Base-by-base conservation (phyloP, 805 yeast genomes). In the Lipomyces lipofer region DNA sequence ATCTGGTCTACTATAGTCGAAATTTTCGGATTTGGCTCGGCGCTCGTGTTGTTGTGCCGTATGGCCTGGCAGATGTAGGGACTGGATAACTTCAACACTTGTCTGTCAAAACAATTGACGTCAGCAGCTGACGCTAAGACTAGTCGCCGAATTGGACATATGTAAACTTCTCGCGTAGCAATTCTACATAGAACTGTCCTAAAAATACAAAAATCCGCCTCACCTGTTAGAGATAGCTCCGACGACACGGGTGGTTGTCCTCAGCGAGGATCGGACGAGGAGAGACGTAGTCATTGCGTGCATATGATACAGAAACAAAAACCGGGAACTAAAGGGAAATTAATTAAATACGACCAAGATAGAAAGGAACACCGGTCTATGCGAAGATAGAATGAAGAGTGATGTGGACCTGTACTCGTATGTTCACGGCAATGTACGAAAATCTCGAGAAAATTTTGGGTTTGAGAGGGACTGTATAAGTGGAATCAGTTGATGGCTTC, bases 1-100 rank as follows among this genome's bases (percentile, higher is more conserved):
- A 94, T 94, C 67, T 88, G 87, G 68, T 88, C 94, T 51, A 94
- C 99, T 65, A 94, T 91, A 51, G 82, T 73, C 43, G 85, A 66
- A 72, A 94, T 90, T 73, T 92, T 91, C 63, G 97, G 94, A 72
- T 87, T 94, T 38, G 71, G 68, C 32, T 74, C 66, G 38, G 66
- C 60, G 15, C 59, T 66, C 22, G 76, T 69, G 58, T 76, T 69
- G 67, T 76, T 73, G 65, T 65, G 65, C 58, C 79, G 75, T 13
- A 47, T 56, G 21, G 51, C 39, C 33, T 25, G 45, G 45, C 33
- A 42, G 38, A 36, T n/a, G 43, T 19, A 21, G 28, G 33, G 40
- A 6, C 38, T n/a, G 17, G 45, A 24, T 38, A n/a, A 36, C 25
- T 21, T 35, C 13, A 22, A 13, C 25, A 21, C 3, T 32, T 42